Evolutionary conservation across 23 red algal genomes (phyloP).

Genomic region (Gracilaria gracilis): DNA sequence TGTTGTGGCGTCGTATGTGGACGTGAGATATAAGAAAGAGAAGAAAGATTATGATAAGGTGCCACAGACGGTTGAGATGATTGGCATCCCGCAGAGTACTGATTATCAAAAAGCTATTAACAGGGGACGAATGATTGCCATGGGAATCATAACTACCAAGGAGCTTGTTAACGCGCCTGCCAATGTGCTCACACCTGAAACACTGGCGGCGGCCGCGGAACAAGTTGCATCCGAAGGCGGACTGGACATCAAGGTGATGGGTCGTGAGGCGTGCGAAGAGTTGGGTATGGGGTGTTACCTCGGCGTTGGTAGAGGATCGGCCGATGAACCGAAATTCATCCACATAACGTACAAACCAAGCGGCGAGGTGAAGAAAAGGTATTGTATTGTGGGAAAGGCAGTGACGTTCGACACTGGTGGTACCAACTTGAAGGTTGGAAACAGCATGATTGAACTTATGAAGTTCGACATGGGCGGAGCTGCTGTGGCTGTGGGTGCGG

Average conservation of each 20-base stretch:
- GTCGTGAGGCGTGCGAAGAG: constrained; percentile 84
- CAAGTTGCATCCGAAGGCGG: constrained; percentile 65
- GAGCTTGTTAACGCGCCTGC: constrained; percentile 93
- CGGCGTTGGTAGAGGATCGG: constrained; percentile 86
- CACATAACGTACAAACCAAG: constrained; percentile 94
- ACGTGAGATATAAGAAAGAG: constrained; percentile 74
- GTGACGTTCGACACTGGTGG: constrained; percentile 97
- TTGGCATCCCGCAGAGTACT: neutral
- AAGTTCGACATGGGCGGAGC: constrained; percentile 98
- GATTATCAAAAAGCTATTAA: constrained; percentile 36
- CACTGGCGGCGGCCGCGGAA: constrained; percentile 78
- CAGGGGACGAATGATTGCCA: constrained; percentile 58
- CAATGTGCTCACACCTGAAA: constrained; percentile 83
- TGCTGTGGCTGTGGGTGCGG: constrained; percentile 85
- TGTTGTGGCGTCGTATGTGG: constrained; percentile 63
- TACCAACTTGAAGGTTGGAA: constrained; percentile 92
- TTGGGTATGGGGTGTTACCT: constrained; percentile 95
- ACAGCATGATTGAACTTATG: constrained; percentile 97
- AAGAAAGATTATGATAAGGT: constrained; percentile 80
- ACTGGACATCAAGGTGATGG: constrained; percentile 79
- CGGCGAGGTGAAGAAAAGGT: constrained; percentile 78
- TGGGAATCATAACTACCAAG: constrained; percentile 80
- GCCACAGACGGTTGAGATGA: constrained; percentile 32
- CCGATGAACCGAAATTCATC: constrained; percentile 96
- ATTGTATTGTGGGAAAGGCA: constrained; percentile 92